phyloP scores from a whole-genome alignment of 2,329 filamentous ascomycete species.

The Graphilbum sp. region DNA sequence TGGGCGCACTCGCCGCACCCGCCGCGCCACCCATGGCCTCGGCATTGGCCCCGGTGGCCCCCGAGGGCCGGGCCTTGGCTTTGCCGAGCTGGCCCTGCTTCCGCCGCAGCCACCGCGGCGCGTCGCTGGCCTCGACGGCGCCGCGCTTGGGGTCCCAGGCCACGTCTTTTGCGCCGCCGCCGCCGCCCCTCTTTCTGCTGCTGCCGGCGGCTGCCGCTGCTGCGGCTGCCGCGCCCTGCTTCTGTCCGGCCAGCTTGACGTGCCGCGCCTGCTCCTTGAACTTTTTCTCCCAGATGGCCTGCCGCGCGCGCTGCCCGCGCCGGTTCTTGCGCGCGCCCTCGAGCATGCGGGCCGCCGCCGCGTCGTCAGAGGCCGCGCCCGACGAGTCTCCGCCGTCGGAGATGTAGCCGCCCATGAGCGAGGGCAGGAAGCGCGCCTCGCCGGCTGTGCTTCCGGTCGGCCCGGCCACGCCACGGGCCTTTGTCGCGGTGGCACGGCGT shows the following conservation, averaged over 20 bases:
- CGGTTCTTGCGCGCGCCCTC: slow-evolving; percentile 50
- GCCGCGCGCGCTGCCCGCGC: slow-evolving; percentile 56
- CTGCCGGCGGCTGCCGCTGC: too few species aligned
- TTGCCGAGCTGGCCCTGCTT: slow-evolving; percentile 5
- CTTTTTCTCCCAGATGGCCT: slow-evolving; percentile 68
- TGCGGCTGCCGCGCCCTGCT: too few species aligned
- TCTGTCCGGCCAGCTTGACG: slow-evolving; percentile 47
- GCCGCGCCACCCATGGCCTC: slow-evolving; percentile 6
- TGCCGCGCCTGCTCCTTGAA: slow-evolving; percentile 58
- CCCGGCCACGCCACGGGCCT: not conserved
- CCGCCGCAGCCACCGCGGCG: slow-evolving; percentile 27
- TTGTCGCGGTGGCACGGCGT: not conserved
- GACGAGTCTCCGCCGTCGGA: slow-evolving; percentile 58
- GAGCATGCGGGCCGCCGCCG: slow-evolving; percentile 27
- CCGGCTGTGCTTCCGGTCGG: not conserved
- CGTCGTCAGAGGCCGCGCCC: slow-evolving; percentile 37
- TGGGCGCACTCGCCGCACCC: not conserved
- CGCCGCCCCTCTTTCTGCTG: slow-evolving; percentile 10
- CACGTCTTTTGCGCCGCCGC: slow-evolving; percentile 17
- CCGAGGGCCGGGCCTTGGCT: slow-evolving; percentile 8
- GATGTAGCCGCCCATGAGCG: slow-evolving; percentile 64
- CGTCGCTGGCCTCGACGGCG: slow-evolving; percentile 29
- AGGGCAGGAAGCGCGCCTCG: slow-evolving; percentile 51
- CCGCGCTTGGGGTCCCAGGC: slow-evolving; percentile 43
- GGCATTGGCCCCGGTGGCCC: slow-evolving; percentile 2